Conservation (phyloP, 805 yeast genomes). For the Kodamaea hsintzibuensis region DNA sequence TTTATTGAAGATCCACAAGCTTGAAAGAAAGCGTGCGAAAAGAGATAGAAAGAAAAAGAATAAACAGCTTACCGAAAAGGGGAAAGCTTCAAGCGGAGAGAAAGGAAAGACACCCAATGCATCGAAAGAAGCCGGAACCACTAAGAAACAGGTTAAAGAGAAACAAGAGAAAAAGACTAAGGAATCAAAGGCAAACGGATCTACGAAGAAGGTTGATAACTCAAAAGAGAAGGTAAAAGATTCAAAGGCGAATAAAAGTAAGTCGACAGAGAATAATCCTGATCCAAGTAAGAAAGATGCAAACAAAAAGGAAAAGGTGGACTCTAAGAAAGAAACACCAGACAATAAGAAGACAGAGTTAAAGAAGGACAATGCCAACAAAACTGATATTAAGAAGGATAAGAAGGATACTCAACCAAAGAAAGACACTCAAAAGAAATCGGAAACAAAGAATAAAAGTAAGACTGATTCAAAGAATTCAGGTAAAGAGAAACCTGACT, state of each 20-base stretch:
- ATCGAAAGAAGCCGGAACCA: neutral
- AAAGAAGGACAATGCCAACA: neutral
- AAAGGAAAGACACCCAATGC: constrained; percentile 3
- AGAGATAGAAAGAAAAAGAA: constrained; percentile 15
- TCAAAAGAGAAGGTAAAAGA: neutral
- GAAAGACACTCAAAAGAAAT: neutral
- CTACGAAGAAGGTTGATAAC: constrained; percentile 11
- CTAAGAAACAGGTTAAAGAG: constrained; percentile 4
- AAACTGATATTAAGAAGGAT: neutral
- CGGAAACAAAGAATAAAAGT: neutral
- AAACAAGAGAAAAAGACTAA: constrained; percentile 9
- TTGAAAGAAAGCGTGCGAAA: constrained; percentile 5
- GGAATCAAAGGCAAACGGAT: constrained; percentile 10
- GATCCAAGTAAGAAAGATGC: constrained; percentile 12
- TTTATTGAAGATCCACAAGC: constrained; percentile 6
- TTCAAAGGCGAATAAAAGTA: neutral
- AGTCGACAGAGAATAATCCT: constrained; percentile 10
- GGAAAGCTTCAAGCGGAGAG: neutral
- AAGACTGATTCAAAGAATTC: neutral
- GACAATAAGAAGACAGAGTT: neutral
- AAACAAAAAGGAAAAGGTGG: constrained; percentile 12
- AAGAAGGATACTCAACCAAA: neutral
- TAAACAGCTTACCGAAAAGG: constrained; percentile 5
- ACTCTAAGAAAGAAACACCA: neutral
- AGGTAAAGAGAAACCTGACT: neutral